These are phyloP conservation scores for Pythium volutum DNA, from an alignment of 352 stramenopile genomes.

Conservation along the genomic window DNA sequence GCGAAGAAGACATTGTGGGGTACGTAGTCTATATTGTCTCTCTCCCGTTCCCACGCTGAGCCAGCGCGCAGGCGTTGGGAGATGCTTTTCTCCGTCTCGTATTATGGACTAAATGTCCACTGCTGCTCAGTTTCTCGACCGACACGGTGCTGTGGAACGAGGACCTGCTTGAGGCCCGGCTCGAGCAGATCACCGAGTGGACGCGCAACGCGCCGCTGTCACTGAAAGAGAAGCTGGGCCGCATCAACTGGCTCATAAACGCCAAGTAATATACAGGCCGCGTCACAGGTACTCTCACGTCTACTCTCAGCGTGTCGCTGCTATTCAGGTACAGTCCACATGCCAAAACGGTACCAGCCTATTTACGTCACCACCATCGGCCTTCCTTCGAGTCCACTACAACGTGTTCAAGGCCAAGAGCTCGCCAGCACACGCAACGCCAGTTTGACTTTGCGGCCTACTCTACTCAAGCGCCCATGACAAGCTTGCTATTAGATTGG, in stretches of 20 bases:
- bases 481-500: slow-evolving; percentile 56
- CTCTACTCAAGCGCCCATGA: slow-evolving; percentile 34
- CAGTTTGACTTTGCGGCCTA: background rate
- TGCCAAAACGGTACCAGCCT: background rate
- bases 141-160: slow-evolving; percentile 73
- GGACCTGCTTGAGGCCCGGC: slow-evolving; percentile 55
- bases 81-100: background rate
- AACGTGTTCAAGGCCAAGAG: too few relatives aligned
- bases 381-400: too few relatives aligned
- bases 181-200: slow-evolving; percentile 64
- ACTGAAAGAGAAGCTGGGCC: slow-evolving; percentile 56
- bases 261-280: slow-evolving; percentile 37
- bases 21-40: slow-evolving; percentile 16
- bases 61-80: background rate
- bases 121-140: slow-evolving; percentile 48
- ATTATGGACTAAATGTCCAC: background rate
- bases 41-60: background rate
- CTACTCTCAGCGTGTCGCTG: background rate
- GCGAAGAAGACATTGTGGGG: slow-evolving; percentile 32
- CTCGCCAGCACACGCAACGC: too few relatives aligned
- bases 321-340: too few relatives aligned
- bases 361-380: slow-evolving; percentile 1
- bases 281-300: background rate
- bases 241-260: slow-evolving; percentile 70
- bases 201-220: slow-evolving; percentile 48